Evolutionary conservation across 2,329 filamentous ascomycete genomes (phyloP), one percentile per base, ranked within the genome.

Genomic region (Xylaria sp.): DNA sequence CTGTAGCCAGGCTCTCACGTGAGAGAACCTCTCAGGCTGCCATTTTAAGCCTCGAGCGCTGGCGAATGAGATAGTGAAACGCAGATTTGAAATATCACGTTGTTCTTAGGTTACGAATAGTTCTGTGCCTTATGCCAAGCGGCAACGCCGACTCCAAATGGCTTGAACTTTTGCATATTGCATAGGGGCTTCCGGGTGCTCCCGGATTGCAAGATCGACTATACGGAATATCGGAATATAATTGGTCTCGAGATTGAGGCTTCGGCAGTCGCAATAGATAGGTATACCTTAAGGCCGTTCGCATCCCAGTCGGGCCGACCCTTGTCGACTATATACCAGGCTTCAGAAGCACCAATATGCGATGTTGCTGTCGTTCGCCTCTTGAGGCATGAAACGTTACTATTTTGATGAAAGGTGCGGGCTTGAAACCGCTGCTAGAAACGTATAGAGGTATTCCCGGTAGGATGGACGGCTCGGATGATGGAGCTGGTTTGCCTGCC

Each of bases 151-250:
- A 10, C 33, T 23, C 48, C 48, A 3, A 15, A 33, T 25, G 23
- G 37, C 15, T 27, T 38, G 60, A 58, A 62, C 60, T 55, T n/a
- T n/a, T 58, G 60, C 60, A 62, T 62, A 3, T 46, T 62, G 60
- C 54, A 58, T 35, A 27, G 40, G n/a, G n/a, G n/a, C n/a, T n/a
- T n/a, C n/a, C n/a, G n/a, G n/a, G n/a, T n/a, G n/a, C n/a, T n/a
- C 29, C 29, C 29, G 29, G 29, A 33, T 33, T 33, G 29, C 29
- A n/a, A n/a, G n/a, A n/a, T n/a, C n/a, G n/a, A n/a, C n/a, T n/a
- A n/a, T n/a, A n/a, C n/a, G 29, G 11, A 25, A 23, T 27, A 19
- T 3, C 17, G 40, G 4, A 35, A 23, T 23, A 40, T 33, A 23
- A 48, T 41, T 19, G 29, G 13, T n/a, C 15, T 46, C 13, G n/a